phyloP scores from a whole-genome alignment of 2,329 filamentous ascomycete species.

The Colletotrichum cordylinicola region DNA sequence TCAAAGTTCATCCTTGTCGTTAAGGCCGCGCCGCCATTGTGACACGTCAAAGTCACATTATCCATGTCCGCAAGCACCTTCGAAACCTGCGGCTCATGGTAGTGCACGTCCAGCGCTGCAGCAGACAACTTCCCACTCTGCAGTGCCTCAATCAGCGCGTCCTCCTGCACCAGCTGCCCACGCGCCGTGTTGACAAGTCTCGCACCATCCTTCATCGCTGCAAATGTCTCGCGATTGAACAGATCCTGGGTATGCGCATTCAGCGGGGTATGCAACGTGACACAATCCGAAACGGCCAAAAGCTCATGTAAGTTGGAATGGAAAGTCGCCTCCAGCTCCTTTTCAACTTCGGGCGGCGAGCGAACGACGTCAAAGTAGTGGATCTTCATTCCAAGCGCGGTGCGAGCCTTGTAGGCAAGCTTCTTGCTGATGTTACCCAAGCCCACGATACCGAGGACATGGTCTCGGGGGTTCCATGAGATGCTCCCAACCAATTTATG shows the following conservation, averaged over 20 bases:
- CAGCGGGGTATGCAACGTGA: conserved; percentile 37
- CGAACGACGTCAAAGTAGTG: conserved; percentile 54
- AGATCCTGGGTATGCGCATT: conserved; percentile 30
- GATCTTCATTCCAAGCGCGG: conserved; percentile 58
- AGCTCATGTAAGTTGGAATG: conserved; percentile 31
- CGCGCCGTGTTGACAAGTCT: conserved; percentile 58
- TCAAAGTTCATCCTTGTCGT: conserved; percentile 46
- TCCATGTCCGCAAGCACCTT: conserved; percentile 40
- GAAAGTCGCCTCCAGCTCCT: conserved; percentile 32
- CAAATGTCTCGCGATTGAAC: conserved; percentile 38
- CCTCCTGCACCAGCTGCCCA: conserved; percentile 57
- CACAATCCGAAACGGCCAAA: conserved; percentile 35
- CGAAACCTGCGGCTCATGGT: conserved; percentile 54
- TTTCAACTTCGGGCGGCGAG: conserved; percentile 30
- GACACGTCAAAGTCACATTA: conserved; percentile 42
- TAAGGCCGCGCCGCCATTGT: conserved; percentile 42
- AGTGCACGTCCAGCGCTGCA: conserved; percentile 60
- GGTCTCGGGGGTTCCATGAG: conserved; percentile 53
- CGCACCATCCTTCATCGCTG: conserved; percentile 51
- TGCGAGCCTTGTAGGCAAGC: conserved; percentile 50
- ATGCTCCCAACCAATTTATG: conserved; percentile 49
- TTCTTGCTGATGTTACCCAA: conserved; percentile 52
- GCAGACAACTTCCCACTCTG: conserved; percentile 48
- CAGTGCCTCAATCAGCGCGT: conserved; percentile 51
- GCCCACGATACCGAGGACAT: conserved; percentile 57